phyloP scores from a whole-genome alignment of 1,139 yeast genomes.

The Debaryomyces singareniensis region DNA sequence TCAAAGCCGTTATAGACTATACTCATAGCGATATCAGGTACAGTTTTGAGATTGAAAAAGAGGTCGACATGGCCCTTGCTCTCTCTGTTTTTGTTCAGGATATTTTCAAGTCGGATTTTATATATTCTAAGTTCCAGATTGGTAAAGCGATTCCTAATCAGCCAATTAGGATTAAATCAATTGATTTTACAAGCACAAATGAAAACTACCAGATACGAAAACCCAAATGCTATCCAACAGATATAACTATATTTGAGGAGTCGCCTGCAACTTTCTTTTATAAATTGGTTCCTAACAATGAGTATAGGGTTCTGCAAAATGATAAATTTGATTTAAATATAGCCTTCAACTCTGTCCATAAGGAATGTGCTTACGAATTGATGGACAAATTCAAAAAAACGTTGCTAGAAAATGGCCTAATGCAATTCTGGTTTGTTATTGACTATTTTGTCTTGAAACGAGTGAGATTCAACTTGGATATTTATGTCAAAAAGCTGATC shows the following conservation, averaged over 20 bases:
- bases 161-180: constrained; percentile 51
- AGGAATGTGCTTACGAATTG: constrained; percentile 31
- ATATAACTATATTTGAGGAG: constrained; percentile 56
- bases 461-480: constrained; percentile 29
- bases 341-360: constrained; percentile 37
- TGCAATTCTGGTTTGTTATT: constrained; percentile 21
- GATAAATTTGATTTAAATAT: constrained; percentile 39
- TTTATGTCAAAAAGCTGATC: constrained; percentile 26
- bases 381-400: constrained; percentile 5
- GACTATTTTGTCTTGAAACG: constrained; percentile 16
- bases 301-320: constrained; percentile 14
- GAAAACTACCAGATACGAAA: constrained; percentile 30
- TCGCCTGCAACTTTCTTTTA: constrained; percentile 64
- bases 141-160: constrained; percentile 47
- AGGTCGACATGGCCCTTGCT: constrained; percentile 46
- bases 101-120: constrained; percentile 47
- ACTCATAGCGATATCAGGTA: constrained; percentile 13
- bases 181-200: constrained; percentile 32
- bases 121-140: constrained; percentile 63
- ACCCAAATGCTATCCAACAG: constrained; percentile 12
- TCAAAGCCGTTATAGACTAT: constrained; percentile 29
- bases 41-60: constrained; percentile 18
- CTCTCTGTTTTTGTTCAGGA: constrained; percentile 75
- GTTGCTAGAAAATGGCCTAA: constrained; percentile 8
- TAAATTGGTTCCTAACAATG: constrained; percentile 29